These are phyloP conservation scores for Peterozyma xylosa DNA, from an alignment of 805 yeast species.

Conservation along the genomic window DNA sequence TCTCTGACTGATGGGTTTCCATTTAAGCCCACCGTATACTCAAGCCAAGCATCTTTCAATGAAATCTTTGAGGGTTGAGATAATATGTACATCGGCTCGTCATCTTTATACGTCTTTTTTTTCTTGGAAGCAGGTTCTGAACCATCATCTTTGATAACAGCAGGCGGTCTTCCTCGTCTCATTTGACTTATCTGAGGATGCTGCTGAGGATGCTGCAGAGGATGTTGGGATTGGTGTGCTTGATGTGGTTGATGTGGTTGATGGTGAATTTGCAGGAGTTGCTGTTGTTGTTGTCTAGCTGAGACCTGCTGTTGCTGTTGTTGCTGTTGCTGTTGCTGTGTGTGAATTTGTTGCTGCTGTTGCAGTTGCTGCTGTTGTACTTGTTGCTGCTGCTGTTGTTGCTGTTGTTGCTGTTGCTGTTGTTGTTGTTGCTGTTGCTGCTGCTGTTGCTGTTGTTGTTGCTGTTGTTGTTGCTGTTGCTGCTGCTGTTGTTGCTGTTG, in stretches of 20 bases:
- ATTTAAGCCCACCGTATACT: conserved; percentile 30
- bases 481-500: conserved; percentile 9
- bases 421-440: conserved; percentile 16
- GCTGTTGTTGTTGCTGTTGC: conserved; percentile 8
- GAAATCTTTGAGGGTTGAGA: conserved; percentile 7
- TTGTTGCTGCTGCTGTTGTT: conserved; percentile 12
- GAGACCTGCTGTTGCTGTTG: conserved; percentile 4
- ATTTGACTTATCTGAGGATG: not conserved
- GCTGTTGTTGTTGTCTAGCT: conserved; percentile 3
- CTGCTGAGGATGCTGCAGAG: not conserved
- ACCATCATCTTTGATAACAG: conserved; percentile 6
- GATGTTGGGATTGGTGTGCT: conserved; percentile 5
- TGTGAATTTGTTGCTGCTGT: conserved; percentile 13
- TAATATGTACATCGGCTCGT: conserved; percentile 11
- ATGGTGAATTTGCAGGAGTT: conserved; percentile 8
- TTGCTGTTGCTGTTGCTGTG: conserved; percentile 7
- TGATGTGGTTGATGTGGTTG: conserved; percentile 5
- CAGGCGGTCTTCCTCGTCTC: conserved; percentile 3
- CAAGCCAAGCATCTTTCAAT: conserved; percentile 16
- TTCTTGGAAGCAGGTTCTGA: conserved; percentile 15
- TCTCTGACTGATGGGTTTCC: conserved; percentile 32
- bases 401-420: conserved; percentile 33
- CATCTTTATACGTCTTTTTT: conserved; percentile 10
- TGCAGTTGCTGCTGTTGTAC: conserved; percentile 18
- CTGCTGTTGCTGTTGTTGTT: conserved; percentile 9